phyloP scores from a whole-genome alignment of 345 rosid species.

The Euphorbia lathyris region DNA sequence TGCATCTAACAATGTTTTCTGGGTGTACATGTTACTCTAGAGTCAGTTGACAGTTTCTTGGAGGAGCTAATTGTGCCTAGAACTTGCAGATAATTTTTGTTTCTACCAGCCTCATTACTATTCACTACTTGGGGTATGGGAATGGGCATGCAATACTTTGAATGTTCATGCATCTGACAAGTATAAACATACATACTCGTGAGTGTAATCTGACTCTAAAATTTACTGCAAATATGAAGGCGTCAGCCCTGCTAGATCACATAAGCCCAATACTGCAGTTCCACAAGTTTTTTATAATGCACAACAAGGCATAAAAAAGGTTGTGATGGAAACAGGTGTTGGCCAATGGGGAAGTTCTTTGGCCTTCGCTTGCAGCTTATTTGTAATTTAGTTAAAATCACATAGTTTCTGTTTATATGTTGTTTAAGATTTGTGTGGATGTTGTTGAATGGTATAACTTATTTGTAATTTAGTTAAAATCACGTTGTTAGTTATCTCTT shows the following conservation, averaged over 20 bases:
- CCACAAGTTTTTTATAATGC: conserved; percentile 89
- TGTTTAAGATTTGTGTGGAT: too few species aligned
- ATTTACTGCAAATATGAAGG: conserved; percentile 96
- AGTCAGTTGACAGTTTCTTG: conserved; percentile 83
- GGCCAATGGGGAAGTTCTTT: conserved; percentile 97
- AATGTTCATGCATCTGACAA: conserved; percentile 75
- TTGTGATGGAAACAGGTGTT: conserved; percentile 93
- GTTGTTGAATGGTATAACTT: too few species aligned
- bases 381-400: too few species aligned
- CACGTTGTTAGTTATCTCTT: too few species aligned
- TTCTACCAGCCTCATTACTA: conserved; percentile 83
- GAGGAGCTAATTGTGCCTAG: conserved; percentile 87
- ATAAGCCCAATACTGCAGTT: conserved; percentile 84
- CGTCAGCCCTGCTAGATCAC: conserved; percentile 94
- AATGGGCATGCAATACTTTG: conserved; percentile 83
- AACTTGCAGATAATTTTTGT: conserved; percentile 88
- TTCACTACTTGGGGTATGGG: conserved; percentile 86
- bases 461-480: too few species aligned
- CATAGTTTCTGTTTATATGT: too few species aligned
- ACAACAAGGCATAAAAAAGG: conserved; percentile 65
- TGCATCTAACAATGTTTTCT: conserved; percentile 16
- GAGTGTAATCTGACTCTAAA: conserved; percentile 51
- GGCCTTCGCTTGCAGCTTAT: conserved; percentile 88
- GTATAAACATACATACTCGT: conserved; percentile 75
- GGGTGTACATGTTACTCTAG: conserved; percentile 27